Evolutionary conservation across 1,284 basidiomycete genomes (phyloP), one percentile per base, ranked within the genome.

Genomic region (Ustilago sp.): DNA sequence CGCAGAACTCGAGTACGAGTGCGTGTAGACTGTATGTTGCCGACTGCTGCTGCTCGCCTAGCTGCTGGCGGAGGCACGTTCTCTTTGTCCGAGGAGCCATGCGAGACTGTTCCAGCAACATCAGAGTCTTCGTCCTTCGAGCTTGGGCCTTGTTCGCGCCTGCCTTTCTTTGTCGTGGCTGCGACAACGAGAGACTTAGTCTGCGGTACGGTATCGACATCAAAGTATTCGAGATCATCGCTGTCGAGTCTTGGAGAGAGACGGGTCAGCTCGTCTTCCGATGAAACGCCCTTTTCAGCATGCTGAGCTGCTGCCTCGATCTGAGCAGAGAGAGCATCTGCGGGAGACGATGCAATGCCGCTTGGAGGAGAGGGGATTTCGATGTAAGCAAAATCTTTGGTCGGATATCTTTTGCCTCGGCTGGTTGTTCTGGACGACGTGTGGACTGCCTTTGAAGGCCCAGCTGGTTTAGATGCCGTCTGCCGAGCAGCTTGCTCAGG

Each of bases 81-180:
- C 58, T 75, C 73, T 54, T 75, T 75, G 60, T 75, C 73, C 4
- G 73, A 75, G 9, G 68, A 70, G 7, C 57, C 68, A 50, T 64
- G 64, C 6, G 64, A 70, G 12, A 43, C n/a, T 13, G 57, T 35
- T 9, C 36, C 23, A 1, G 17, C 45, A 15, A 32, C 35, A 1
- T 63, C 50, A 2, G 62, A 64, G 31, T 13, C 23, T 11, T 52
- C 50, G n/a, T 41, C 47, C 8, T 47, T 51, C 0, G 63, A 57
- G 3, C 19, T 15, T 0, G 62, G 19, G 15, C 12, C 19, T 59
- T 4, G 43, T 8, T 31, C 23, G 39, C 52, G 60, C 13, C 48
- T 48, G 8, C 8, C 43, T 6, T 53, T 31, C 51, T 38, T 59
- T 12, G 50, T 41, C 6, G 39, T 51, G 11, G 41, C 23, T 5